These are phyloP conservation scores for Yarrowia keelungensis DNA, from an alignment of 805 yeast species.

Conservation along the genomic window DNA sequence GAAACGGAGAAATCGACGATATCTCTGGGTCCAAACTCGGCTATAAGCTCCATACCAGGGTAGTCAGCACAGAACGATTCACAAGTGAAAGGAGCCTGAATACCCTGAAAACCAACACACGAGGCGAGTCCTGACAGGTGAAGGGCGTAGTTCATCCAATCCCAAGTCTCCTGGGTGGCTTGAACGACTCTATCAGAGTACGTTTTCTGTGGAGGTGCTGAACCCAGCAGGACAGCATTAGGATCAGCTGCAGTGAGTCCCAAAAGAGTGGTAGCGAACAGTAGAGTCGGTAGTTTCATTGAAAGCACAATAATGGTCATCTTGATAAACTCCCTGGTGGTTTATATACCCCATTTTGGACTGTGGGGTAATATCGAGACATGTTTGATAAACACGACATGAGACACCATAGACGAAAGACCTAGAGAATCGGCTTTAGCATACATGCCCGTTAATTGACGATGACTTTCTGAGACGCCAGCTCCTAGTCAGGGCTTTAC, in stretches of 20 bases:
- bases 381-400: no score
- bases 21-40: slow-evolving; percentile 11
- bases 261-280: background rate
- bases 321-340: no score
- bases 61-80: slow-evolving; percentile 12
- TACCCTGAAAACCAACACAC: slow-evolving; percentile 16
- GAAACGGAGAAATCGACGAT: slow-evolving; percentile 4
- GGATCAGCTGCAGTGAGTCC: background rate
- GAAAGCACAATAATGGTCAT: no score
- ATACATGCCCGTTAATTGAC: no score
- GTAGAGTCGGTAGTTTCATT: slow-evolving; percentile 5
- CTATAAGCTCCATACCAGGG: slow-evolving; percentile 3
- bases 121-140: slow-evolving; percentile 25
- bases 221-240: background rate
- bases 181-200: slow-evolving; percentile 13
- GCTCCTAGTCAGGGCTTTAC: no score
- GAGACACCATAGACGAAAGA: no score
- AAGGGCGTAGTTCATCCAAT: slow-evolving; percentile 26
- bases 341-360: no score
- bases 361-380: no score
- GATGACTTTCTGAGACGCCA: no score
- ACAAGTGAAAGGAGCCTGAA: slow-evolving; percentile 1
- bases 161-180: slow-evolving; percentile 17
- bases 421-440: no score
- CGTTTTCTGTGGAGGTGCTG: slow-evolving; percentile 1